phyloP scores from a whole-genome alignment of 2,329 filamentous ascomycete genomes.

The Zymoseptoria brevis region DNA sequence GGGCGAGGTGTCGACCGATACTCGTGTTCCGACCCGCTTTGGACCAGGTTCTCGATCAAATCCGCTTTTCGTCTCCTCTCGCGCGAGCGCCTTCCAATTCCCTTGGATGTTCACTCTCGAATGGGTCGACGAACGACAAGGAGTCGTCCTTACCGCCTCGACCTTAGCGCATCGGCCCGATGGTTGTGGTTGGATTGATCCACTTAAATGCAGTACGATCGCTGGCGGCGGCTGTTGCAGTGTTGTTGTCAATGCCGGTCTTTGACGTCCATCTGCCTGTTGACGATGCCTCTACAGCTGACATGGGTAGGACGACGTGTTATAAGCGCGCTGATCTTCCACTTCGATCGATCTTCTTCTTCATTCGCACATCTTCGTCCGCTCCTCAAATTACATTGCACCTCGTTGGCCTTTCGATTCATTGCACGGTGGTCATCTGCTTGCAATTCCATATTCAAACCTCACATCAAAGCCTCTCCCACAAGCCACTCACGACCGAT shows the following conservation, averaged over 20 bases:
- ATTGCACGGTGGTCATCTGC: constrained; percentile 3
- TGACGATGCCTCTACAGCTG: background rate
- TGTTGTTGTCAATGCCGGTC: background rate
- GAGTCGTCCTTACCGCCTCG: background rate
- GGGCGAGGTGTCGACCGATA: background rate
- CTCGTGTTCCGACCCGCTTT: background rate
- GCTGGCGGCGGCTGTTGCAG: background rate
- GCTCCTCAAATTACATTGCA: background rate
- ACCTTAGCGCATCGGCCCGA: background rate
- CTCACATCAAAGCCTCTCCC: background rate
- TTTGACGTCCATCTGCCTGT: background rate
- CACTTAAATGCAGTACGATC: background rate
- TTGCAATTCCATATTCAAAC: background rate
- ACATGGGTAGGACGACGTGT: background rate
- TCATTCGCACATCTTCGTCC: background rate
- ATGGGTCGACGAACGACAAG: background rate
- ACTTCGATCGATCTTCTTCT: background rate
- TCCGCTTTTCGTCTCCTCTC: background rate
- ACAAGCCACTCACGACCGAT: background rate
- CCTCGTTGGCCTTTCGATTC: constrained; percentile 8
- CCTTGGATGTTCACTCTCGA: background rate
- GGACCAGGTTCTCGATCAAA: background rate
- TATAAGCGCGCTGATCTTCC: background rate
- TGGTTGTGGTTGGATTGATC: background rate
- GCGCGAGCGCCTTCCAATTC: background rate